Conservation (phyloP, 1,284 basidiomycete genomes). For the Apiotrichum veenhuisii region DNA sequence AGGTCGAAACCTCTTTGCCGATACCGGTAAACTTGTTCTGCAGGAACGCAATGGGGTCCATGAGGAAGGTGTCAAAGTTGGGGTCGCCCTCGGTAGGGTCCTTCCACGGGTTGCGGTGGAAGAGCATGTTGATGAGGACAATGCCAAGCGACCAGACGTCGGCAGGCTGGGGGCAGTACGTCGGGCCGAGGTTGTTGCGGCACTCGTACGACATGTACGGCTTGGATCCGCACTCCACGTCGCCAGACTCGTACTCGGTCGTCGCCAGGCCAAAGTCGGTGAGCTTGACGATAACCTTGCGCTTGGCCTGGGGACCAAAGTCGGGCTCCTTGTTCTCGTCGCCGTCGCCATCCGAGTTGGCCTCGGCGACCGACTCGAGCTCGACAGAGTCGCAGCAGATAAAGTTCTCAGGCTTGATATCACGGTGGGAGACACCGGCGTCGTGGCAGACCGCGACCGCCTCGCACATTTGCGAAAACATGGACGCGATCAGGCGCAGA, state of each 20-base stretch:
- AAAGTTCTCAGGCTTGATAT: conserved; percentile 98
- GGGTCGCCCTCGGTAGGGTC: conserved; percentile 74
- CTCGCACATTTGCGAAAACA: conserved; percentile 98
- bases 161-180: conserved; percentile 87
- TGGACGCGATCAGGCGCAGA: conserved; percentile 85
- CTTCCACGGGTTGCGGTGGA: conserved; percentile 97
- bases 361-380: conserved; percentile 51
- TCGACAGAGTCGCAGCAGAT: conserved; percentile 75
- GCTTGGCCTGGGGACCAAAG: conserved; percentile 48
- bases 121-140: conserved; percentile 97
- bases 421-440: conserved; percentile 86
- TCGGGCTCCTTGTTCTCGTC: conserved; percentile 52
- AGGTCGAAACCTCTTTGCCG: conserved; percentile 77
- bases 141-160: conserved; percentile 99
- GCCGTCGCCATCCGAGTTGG: conserved; percentile 46
- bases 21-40: conserved; percentile 88
- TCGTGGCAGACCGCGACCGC: conserved; percentile 95
- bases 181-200: conserved; percentile 90
- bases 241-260: conserved; percentile 77
- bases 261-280: conserved; percentile 97
- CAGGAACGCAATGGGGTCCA: conserved; percentile 78
- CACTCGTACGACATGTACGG: conserved; percentile 99
- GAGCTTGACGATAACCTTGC: conserved; percentile 78
- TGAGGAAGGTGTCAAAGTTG: conserved; percentile 79
- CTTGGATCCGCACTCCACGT: conserved; percentile 97